A percentile compares a stretch with the other conserved stretches of the same genome.
Conservation (phyloP, 176 grass and related monocot species). For the Musa schizocarpa region DNA sequence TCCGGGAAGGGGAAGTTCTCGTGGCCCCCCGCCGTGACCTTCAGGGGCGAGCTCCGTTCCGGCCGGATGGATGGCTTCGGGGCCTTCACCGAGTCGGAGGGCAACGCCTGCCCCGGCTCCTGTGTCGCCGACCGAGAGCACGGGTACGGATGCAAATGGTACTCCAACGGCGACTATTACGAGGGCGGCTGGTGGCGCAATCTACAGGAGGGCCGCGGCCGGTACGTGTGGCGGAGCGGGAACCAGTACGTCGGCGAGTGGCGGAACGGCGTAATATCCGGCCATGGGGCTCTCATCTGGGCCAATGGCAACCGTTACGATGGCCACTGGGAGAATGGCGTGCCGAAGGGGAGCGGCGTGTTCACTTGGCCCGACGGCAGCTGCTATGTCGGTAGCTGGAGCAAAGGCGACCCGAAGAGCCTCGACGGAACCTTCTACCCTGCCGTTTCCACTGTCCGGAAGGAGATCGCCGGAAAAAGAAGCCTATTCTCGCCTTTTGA, state of each 20-base stretch:
- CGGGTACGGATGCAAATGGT: slow-evolving; percentile 70
- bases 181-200: slow-evolving; percentile 91
- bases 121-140: slow-evolving; percentile 75
- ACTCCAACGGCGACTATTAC: slow-evolving; percentile 91
- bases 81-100: slow-evolving; percentile 68
- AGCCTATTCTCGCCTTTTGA: slow-evolving; percentile 13
- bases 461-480: slow-evolving; percentile 3
- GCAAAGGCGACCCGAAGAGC: slow-evolving; percentile 29
- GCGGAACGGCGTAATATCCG: slow-evolving; percentile 79
- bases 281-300: slow-evolving; percentile 87
- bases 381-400: slow-evolving; percentile 86
- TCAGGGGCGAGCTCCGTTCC: slow-evolving; percentile 77
- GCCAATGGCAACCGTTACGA: slow-evolving; percentile 93
- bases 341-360: slow-evolving; percentile 66
- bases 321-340: slow-evolving; percentile 84
- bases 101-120: slow-evolving; percentile 64
- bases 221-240: slow-evolving; percentile 81
- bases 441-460: slow-evolving; percentile 14
- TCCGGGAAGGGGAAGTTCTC: slow-evolving; percentile 84
- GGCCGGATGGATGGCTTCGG: slow-evolving; percentile 91
- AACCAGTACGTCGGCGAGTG: slow-evolving; percentile 97
- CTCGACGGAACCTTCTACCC: slow-evolving; percentile 83
- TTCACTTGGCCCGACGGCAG: slow-evolving; percentile 96
- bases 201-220: slow-evolving; percentile 91
- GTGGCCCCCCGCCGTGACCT: slow-evolving; percentile 86